Percentiles rank a stretch among this genome's conserved stretches.
Conservation (phyloP, 345 rosid genomes). For the Populus ilicifolia region DNA sequence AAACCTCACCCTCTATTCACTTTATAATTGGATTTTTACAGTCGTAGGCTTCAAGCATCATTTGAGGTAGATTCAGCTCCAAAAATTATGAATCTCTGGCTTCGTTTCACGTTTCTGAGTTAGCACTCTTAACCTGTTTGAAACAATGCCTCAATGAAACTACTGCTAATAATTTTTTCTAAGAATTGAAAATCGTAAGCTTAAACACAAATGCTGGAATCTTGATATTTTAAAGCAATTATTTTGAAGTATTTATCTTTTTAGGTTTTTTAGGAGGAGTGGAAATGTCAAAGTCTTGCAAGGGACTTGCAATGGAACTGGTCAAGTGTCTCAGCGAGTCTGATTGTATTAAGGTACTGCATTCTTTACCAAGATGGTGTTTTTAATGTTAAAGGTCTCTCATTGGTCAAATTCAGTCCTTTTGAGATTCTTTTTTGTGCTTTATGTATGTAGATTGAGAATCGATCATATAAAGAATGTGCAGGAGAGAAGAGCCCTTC, state of each 20-base stretch:
- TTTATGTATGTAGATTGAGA: conserved; percentile 47
- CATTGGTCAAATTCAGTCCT: background rate
- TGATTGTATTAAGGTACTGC: conserved; percentile 62
- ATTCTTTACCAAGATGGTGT: background rate
- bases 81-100: background rate
- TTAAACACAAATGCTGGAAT: background rate
- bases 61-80: background rate
- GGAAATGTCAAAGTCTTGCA: conserved; percentile 88
- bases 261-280: background rate
- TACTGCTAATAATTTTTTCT: background rate
- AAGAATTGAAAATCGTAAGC: background rate
- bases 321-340: conserved; percentile 94
- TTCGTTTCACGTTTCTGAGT: background rate
- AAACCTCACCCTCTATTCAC: background rate
- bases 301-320: conserved; percentile 88
- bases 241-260: background rate
- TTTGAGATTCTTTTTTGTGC: background rate
- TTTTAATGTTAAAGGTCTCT: background rate
- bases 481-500: conserved; percentile 81
- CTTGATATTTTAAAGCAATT: background rate
- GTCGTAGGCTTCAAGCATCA: background rate
- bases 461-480: conserved; percentile 75
- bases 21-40: background rate
- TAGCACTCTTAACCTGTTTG: background rate
- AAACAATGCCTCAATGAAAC: background rate